Conservation (phyloP, 2,329 filamentous ascomycete genomes). For the Talaromyces funiculosus region DNA sequence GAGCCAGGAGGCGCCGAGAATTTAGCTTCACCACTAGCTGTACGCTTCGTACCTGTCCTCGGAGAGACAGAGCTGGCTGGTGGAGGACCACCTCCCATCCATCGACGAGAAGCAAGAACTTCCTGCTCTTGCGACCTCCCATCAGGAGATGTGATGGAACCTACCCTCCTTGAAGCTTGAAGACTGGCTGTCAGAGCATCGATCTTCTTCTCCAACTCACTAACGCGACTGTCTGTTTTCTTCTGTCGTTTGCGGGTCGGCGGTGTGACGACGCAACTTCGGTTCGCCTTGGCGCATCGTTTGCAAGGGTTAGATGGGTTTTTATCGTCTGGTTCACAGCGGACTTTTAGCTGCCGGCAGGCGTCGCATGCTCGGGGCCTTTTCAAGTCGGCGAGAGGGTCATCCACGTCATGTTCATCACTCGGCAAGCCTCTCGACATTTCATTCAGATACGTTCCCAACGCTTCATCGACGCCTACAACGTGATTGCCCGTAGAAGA, state of each 20-base stretch:
- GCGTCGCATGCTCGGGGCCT: constrained; percentile 69
- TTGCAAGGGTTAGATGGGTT: constrained; percentile 62
- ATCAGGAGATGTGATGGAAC: constrained; percentile 14
- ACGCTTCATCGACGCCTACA: constrained; percentile 10
- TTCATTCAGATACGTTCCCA: constrained; percentile 10
- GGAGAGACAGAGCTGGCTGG: constrained; percentile 1
- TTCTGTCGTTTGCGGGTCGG: constrained; percentile 76
- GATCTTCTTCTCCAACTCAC: constrained; percentile 88
- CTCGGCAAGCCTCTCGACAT: constrained; percentile 7
- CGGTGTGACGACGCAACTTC: constrained; percentile 70
- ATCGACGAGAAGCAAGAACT: constrained; percentile 32
- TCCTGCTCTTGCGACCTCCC: constrained; percentile 31
- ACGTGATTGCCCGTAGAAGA: constrained; percentile 12
- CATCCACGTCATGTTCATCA: constrained; percentile 18
- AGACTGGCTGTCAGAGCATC: constrained; percentile 78
- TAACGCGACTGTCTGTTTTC: constrained; percentile 83
- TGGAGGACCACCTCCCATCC: constrained; percentile 21
- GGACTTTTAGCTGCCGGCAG: constrained; percentile 71
- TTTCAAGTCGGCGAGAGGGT: constrained; percentile 50
- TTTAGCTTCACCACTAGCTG: constrained; percentile 27
- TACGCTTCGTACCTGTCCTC: constrained; percentile 27
- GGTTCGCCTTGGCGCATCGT: constrained; percentile 74
- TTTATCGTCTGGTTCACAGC: constrained; percentile 69
- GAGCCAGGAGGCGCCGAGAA: constrained; percentile 5
- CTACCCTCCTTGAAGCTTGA: constrained; percentile 47